Conservation (phyloP, 495 filamentous ascomycete species). For the Usnea hakonensis region DNA sequence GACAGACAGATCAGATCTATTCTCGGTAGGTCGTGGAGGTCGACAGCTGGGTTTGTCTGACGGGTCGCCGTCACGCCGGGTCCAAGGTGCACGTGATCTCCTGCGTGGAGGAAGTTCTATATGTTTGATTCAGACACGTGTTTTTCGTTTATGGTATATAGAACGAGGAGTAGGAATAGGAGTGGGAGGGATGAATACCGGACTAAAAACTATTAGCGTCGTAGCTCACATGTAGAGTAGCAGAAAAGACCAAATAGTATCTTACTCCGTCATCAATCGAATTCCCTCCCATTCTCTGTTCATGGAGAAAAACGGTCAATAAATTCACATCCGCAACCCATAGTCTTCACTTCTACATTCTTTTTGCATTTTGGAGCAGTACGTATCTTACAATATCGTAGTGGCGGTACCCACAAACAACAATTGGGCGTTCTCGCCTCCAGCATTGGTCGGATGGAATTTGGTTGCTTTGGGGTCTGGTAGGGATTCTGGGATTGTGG, state of each 20-base stretch:
- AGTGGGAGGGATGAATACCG: neutral
- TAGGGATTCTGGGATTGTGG: constrained; percentile 20
- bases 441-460: constrained; percentile 33
- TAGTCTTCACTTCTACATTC: too few relatives aligned
- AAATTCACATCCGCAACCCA: too few relatives aligned
- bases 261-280: constrained; percentile 61
- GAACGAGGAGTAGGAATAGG: neutral
- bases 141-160: neutral
- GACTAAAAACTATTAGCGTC: neutral
- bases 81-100: constrained; percentile 60
- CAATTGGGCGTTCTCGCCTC: too few relatives aligned
- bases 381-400: too few relatives aligned
- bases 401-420: too few relatives aligned
- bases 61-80: constrained; percentile 46
- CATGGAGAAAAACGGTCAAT: too few relatives aligned
- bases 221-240: too few relatives aligned
- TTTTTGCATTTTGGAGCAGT: too few relatives aligned
- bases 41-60: constrained; percentile 51
- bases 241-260: constrained; percentile 26
- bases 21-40: constrained; percentile 52
- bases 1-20: constrained; percentile 55
- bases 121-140: neutral
- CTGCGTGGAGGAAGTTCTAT: constrained; percentile 61
- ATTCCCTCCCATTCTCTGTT: constrained; percentile 51
- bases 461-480: constrained; percentile 37